Evolutionary conservation across 23 red algal genomes (phyloP), one percentile per base, ranked within the genome.

Genomic region (Gracilariopsis chorda): DNA sequence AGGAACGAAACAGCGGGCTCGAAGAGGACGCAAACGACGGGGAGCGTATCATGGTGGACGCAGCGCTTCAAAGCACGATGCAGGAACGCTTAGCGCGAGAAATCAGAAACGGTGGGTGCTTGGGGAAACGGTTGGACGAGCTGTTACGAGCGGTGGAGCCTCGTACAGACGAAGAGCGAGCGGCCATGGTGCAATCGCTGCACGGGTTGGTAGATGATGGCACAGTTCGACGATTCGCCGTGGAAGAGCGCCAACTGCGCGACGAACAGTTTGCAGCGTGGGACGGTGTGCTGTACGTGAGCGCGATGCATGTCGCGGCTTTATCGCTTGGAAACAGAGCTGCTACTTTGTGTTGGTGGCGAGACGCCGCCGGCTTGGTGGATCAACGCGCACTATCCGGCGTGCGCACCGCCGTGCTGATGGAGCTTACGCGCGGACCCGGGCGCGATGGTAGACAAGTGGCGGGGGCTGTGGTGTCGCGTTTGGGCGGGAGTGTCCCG

Each of bases 251-350:
- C 40, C 39, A 73, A 19, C 20, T 46, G 36, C 10, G 11, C 19
- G 67, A 73, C 0, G 67, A 73, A 42, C 36, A 73, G 32, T 73
- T 73, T 46, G 67, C 39, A 7, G 67, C 67, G 19, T 73, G 67
- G 67, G 39, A 73, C 36, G 67, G 67, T 1, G 67, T 73, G 37
- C 20, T 73, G 67, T 73, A 73, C 67, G 12, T 73, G 67, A 25
- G 67, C 39, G 20, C 39, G 39, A 46, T 7, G 39, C 32, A 73
- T 35, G 42, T 36, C 67, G 67, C 24, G 0, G 37, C 4, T 1
- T 34, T 73, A 42, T 4, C 12, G 4, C 5, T 73, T 12, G 39
- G 47, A 24, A 36, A 73, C 24, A 23, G 47, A 8, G 40, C 10
- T 19, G 39, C 2, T 17, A 2, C 19, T 3, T 1, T 73, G 39